Conservation (phyloP, 257 asterid genomes). For the Ophiorrhiza pumila region DNA sequence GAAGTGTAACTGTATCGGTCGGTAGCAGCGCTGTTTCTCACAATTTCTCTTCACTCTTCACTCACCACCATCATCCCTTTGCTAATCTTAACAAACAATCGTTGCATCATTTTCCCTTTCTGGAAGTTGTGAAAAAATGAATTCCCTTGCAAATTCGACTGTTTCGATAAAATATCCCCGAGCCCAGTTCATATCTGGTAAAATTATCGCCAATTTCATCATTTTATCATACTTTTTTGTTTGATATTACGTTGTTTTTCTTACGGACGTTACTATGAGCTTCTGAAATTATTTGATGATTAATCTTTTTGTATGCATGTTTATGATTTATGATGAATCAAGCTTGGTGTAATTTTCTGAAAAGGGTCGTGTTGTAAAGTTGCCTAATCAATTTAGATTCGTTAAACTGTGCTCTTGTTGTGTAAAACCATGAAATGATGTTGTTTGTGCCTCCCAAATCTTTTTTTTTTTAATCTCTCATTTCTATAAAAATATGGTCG, state of each 20-base stretch:
- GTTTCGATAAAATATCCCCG: slow-evolving; percentile 11
- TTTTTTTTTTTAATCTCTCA: not conserved
- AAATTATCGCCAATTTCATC: not conserved
- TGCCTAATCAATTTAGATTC: not conserved
- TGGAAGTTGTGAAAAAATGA: slow-evolving; percentile 9
- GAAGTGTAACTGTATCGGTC: not conserved
- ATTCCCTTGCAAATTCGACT: slow-evolving; percentile 21
- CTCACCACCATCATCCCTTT: too few relatives aligned
- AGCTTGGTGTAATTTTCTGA: not conserved
- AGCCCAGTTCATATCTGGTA: slow-evolving; percentile 26
- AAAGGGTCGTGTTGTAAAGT: not conserved
- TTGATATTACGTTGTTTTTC: not conserved
- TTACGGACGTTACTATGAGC: not conserved
- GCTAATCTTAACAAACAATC: too few relatives aligned
- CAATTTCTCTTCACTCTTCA: too few relatives aligned
- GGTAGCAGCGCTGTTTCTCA: too few relatives aligned
- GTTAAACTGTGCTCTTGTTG: not conserved
- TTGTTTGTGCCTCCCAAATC: not conserved
- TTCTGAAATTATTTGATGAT: not conserved
- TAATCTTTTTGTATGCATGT: not conserved
- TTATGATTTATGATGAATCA: not conserved
- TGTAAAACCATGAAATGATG: not conserved
- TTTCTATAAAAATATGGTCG: not conserved
- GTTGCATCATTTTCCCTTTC: too few relatives aligned
- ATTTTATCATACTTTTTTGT: not conserved